Evolutionary conservation across 345 rosid genomes (phyloP).

Genomic region (Punica granatum): DNA sequence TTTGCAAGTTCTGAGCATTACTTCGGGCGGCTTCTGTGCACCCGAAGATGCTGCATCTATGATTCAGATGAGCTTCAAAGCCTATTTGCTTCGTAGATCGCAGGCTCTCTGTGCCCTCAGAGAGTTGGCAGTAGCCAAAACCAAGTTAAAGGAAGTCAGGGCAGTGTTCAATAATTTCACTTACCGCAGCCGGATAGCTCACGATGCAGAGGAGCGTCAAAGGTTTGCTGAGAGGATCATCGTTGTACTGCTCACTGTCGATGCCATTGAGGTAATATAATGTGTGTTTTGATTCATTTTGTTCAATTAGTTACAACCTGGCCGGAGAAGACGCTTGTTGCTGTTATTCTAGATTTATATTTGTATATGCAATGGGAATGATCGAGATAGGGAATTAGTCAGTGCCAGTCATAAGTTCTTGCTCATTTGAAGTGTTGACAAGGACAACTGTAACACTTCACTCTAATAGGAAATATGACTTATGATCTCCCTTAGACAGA

Average conservation of each 20-base stretch:
- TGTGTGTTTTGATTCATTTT: too few species aligned
- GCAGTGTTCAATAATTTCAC: slow-evolving; percentile 65
- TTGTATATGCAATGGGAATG: too few species aligned
- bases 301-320: too few species aligned
- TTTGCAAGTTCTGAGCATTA: not conserved
- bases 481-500: too few species aligned
- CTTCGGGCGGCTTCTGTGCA: not conserved
- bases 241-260: slow-evolving; percentile 84
- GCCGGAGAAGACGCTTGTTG: not conserved
- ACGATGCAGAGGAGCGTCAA: slow-evolving; percentile 77
- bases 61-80: slow-evolving; percentile 74
- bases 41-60: slow-evolving; percentile 62
- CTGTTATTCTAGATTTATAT: too few species aligned
- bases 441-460: too few species aligned
- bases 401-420: too few species aligned
- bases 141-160: slow-evolving; percentile 85
- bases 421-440: too few species aligned
- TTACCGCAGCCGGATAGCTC: slow-evolving; percentile 57
- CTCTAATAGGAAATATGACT: too few species aligned
- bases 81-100: slow-evolving; percentile 70
- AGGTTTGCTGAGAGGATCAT: slow-evolving; percentile 76
- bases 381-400: too few species aligned
- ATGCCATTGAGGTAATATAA: slow-evolving; percentile 93
- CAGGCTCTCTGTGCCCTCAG: slow-evolving; percentile 78
- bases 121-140: slow-evolving; percentile 80